These are phyloP conservation scores for Azolla pinnata DNA, from an alignment of 75 land plant species.

Conservation along the genomic window DNA sequence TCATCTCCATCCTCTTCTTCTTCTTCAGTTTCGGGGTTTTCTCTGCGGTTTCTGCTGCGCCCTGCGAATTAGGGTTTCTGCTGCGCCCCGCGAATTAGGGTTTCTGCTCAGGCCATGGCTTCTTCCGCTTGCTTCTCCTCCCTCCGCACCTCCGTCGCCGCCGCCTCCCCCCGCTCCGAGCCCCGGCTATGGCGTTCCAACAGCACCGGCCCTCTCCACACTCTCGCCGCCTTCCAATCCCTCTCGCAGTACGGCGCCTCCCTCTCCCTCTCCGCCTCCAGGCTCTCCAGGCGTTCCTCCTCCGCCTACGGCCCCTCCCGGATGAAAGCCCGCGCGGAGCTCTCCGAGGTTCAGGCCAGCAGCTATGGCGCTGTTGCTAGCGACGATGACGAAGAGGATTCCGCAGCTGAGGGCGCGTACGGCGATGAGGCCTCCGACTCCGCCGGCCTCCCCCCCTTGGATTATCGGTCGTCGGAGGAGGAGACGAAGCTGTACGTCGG, in stretches of 20 bases:
- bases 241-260: neutral
- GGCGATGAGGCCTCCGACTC: slow-evolving; percentile 1
- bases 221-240: neutral
- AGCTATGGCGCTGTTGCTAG: neutral
- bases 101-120: neutral
- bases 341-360: neutral
- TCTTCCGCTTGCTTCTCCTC: slow-evolving; percentile 3
- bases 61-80: too few species aligned
- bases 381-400: slow-evolving; percentile 4
- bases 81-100: too few species aligned
- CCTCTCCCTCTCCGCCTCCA: neutral
- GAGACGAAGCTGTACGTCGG: slow-evolving; percentile 84
- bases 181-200: neutral
- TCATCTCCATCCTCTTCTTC: too few species aligned
- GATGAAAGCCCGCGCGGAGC: neutral
- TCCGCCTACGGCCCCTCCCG: neutral
- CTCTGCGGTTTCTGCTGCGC: too few species aligned
- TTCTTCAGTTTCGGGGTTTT: too few species aligned
- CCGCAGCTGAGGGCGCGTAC: neutral
- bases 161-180: neutral
- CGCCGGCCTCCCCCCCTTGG: too few species aligned
- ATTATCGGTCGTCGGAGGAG: too few species aligned
- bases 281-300: too few species aligned
- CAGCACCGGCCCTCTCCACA: neutral
- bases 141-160: neutral